Conservation (phyloP, 1,284 basidiomycete species). For the Gomphus sp. region DNA sequence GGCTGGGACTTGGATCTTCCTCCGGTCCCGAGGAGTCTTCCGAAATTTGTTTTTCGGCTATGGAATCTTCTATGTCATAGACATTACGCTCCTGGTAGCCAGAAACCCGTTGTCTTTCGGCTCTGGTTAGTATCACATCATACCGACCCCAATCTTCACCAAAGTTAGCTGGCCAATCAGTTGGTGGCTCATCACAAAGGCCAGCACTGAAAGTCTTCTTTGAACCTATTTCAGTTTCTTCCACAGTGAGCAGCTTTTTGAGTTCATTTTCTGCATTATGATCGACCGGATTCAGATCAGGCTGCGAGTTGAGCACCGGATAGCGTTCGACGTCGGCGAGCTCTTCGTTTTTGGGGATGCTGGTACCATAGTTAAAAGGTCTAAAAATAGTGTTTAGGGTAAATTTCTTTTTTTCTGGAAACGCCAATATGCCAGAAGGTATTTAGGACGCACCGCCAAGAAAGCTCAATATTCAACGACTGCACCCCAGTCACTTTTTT, state of each 20-base stretch:
- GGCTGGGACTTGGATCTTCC: neutral
- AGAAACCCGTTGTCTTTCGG: neutral
- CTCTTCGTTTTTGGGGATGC: constrained; percentile 37
- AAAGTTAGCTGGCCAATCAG: neutral
- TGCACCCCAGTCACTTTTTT: constrained; percentile 50
- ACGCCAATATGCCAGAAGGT: neutral
- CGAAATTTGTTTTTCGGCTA: neutral
- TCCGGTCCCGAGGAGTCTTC: neutral
- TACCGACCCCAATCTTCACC: neutral
- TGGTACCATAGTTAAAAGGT: constrained; percentile 36
- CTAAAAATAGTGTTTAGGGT: constrained; percentile 17
- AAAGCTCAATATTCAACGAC: constrained; percentile 48
- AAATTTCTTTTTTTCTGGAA: constrained; percentile 4
- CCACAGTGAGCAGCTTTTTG: neutral
- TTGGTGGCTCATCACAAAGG: neutral
- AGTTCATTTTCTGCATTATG: constrained; percentile 10
- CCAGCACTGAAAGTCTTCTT: neutral
- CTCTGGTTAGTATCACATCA: neutral
- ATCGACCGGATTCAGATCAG: constrained; percentile 4
- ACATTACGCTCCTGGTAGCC: neutral
- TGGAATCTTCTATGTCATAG: neutral
- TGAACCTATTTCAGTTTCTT: neutral
- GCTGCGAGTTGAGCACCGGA: constrained; percentile 17
- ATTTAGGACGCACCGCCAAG: constrained; percentile 49
- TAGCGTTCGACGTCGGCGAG: constrained; percentile 26